A percentile compares a stretch with the other conserved stretches of the same genome.
These are phyloP conservation scores for Aschersonia sp. DNA, from an alignment of 2,329 filamentous ascomycete genomes.

Conservation along the genomic window DNA sequence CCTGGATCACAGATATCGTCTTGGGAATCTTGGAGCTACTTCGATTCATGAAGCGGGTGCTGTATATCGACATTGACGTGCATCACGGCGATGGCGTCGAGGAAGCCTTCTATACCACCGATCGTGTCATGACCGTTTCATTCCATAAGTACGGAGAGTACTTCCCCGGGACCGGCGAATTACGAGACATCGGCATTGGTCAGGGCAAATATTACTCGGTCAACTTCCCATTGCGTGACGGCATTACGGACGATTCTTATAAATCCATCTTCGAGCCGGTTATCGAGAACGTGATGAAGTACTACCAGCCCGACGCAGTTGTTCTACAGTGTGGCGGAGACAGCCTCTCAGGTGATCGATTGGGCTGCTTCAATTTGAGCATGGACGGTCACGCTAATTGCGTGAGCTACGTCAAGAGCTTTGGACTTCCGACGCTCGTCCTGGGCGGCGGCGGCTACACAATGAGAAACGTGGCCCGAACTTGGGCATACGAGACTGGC, in stretches of 20 bases:
- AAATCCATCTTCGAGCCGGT: conserved; percentile 85
- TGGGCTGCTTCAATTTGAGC: conserved; percentile 95
- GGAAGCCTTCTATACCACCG: conserved; percentile 84
- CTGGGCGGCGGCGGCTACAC: conserved; percentile 95
- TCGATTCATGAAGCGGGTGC: conserved; percentile 81
- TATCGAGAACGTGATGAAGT: conserved; percentile 72
- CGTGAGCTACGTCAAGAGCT: conserved; percentile 80
- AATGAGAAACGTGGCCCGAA: conserved; percentile 89
- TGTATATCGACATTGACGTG: conserved; percentile 95
- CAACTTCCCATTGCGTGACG: conserved; percentile 84
- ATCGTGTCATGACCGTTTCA: conserved; percentile 83
- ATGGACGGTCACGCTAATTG: conserved; percentile 94
- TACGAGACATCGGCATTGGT: conserved; percentile 76
- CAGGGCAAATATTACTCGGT: conserved; percentile 79
- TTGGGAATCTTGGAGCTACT: conserved; percentile 87
- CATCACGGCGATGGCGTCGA: conserved; percentile 90
- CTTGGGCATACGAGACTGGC: conserved; percentile 95
- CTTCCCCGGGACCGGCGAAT: conserved; percentile 82
- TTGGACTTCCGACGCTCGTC: conserved; percentile 74
- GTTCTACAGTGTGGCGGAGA: conserved; percentile 95
- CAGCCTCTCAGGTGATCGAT: conserved; percentile 80
- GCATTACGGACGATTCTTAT: conserved; percentile 82
- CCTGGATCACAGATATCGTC: conserved; percentile 59
- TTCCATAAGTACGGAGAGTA: conserved; percentile 97
- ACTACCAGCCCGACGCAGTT: conserved; percentile 80